Percentiles rank a stretch among this genome's conserved stretches.
phyloP scores from a whole-genome alignment of 345 rosid genomes.

The Pistacia atlantica region DNA sequence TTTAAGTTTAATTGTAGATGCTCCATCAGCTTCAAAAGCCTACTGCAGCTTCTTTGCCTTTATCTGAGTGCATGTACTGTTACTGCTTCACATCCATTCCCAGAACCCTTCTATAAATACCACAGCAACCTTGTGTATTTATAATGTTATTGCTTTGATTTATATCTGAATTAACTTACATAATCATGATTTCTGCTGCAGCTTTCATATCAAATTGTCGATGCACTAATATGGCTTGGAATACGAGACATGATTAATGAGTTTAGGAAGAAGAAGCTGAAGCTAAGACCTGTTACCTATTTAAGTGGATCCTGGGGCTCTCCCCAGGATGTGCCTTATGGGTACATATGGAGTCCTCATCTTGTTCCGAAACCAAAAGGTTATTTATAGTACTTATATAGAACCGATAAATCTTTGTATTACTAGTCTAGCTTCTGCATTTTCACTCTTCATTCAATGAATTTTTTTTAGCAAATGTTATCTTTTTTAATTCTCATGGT shows the following conservation, averaged over 20 bases:
- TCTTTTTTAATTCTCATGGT: background rate
- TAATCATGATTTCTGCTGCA: constrained; percentile 20
- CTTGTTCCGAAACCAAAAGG: constrained; percentile 65
- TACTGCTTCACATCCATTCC: background rate
- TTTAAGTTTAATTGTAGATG: background rate
- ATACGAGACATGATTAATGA: constrained; percentile 55
- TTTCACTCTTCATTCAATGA: background rate
- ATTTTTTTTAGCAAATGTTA: background rate
- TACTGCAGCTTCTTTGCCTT: background rate
- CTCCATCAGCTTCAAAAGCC: background rate
- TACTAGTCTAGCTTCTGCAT: background rate
- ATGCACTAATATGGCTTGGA: constrained; percentile 54
- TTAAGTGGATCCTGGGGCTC: constrained; percentile 46
- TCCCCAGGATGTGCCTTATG: constrained; percentile 45
- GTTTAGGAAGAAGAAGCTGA: constrained; percentile 50
- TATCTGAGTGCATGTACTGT: background rate
- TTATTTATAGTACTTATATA: constrained; percentile 2
- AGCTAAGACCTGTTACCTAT: constrained; percentile 51
- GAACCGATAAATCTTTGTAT: too few species aligned
- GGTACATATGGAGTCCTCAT: constrained; percentile 64
- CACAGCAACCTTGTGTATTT: background rate
- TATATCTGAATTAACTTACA: background rate
- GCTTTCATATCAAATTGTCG: constrained; percentile 64
- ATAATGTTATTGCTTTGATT: background rate
- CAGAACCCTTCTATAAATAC: background rate